Conservation (phyloP, 805 yeast species). For the Starmerella asiatica region DNA sequence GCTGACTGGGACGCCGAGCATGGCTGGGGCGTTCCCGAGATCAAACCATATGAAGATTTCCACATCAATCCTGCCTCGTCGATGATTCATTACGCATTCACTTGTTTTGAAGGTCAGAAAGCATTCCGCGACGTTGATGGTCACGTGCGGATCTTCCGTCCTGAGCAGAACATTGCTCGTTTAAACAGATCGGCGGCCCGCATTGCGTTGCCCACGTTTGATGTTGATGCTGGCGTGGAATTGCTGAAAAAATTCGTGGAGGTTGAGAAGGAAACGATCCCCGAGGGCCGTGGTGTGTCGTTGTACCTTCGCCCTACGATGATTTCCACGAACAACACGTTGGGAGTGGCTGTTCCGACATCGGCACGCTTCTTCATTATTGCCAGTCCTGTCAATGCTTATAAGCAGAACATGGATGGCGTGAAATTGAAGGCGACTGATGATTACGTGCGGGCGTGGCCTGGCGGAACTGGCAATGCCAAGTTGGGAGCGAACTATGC, state of each 20-base stretch:
- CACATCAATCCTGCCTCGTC: conserved; percentile 75
- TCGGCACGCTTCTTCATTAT: conserved; percentile 75
- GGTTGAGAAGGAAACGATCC: conserved; percentile 65
- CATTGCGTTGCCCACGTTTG: conserved; percentile 80
- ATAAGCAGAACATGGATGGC: conserved; percentile 83
- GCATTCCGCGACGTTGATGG: conserved; percentile 56
- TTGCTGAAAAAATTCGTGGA: conserved; percentile 62
- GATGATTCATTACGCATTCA: conserved; percentile 91
- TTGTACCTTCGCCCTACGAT: conserved; percentile 87
- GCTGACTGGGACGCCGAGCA: conserved; percentile 61
- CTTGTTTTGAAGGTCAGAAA: conserved; percentile 90
- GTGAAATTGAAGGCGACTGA: conserved; percentile 90
- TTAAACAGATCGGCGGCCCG: conserved; percentile 82
- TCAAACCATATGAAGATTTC: conserved; percentile 71
- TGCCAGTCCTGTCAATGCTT: conserved; percentile 94
- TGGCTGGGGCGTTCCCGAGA: conserved; percentile 88
- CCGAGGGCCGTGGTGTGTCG: conserved; percentile 77
- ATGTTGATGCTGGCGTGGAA: conserved; percentile 60
- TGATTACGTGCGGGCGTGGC: conserved; percentile 97
- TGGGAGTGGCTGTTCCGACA: conserved; percentile 76
- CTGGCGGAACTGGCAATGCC: conserved; percentile 95
- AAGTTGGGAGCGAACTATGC: conserved; percentile 97
- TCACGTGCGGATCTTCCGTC: conserved; percentile 71
- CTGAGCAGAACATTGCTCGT: conserved; percentile 81
- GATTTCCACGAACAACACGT: conserved; percentile 78